Conservation (phyloP, 2,329 filamentous ascomycete species). For the Zasmidium citrigriseum region DNA sequence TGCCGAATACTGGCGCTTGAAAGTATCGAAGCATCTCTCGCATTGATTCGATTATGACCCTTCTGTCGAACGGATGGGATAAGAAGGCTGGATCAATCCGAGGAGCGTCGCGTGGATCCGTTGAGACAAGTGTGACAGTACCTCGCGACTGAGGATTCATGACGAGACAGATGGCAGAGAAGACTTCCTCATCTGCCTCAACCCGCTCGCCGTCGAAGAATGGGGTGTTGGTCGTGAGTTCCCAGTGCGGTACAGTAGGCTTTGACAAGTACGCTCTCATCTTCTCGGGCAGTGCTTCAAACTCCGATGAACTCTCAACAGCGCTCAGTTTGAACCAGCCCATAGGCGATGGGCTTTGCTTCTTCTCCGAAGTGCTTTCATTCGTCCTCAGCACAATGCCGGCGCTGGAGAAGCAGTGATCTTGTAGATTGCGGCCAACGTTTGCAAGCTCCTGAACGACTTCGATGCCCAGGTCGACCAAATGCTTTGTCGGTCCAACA, state of each 20-base stretch:
- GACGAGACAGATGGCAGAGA: slow-evolving; percentile 55
- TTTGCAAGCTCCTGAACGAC: slow-evolving; percentile 59
- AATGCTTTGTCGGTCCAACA: slow-evolving; percentile 57
- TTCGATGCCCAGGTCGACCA: slow-evolving; percentile 54
- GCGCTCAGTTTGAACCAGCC: slow-evolving; percentile 36
- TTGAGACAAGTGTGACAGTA: slow-evolving; percentile 60
- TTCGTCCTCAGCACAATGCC: slow-evolving; percentile 28
- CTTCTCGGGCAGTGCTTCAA: slow-evolving; percentile 48
- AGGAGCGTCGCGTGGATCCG: slow-evolving; percentile 64
- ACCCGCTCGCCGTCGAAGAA: slow-evolving; percentile 37
- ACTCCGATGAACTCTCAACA: slow-evolving; percentile 48
- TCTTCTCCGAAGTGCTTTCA: slow-evolving; percentile 40
- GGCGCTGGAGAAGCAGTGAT: slow-evolving; percentile 57
- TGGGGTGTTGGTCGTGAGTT: slow-evolving; percentile 48
- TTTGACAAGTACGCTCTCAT: slow-evolving; percentile 49
- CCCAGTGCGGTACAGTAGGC: slow-evolving; percentile 59
- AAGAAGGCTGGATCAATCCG: slow-evolving; percentile 57
- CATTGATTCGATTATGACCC: slow-evolving; percentile 51
- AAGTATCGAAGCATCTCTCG: slow-evolving; percentile 26
- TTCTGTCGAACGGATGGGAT: slow-evolving; percentile 56
- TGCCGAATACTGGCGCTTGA: slow-evolving; percentile 4
- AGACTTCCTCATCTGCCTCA: neutral
- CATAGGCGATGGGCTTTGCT: slow-evolving; percentile 12
- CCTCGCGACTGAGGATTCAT: slow-evolving; percentile 56
- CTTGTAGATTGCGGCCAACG: slow-evolving; percentile 62